Base-by-base conservation (phyloP, 176 grass and related monocot species). In the Phoenix dactylifera region DNA sequence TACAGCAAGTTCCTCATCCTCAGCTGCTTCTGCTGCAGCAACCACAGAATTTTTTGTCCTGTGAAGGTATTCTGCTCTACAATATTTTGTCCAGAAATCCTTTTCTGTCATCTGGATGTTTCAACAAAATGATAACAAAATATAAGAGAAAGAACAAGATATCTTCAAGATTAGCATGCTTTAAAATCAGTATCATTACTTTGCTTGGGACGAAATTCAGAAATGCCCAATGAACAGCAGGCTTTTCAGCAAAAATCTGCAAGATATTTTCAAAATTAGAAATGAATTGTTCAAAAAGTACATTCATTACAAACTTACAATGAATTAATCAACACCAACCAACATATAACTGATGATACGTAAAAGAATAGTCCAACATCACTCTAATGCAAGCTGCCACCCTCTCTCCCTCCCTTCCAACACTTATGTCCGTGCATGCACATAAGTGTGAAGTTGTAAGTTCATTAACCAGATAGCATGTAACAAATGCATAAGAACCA, bases 171-270 rank as follows among this genome's bases (percentile, higher is more conserved):
- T 50, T 64, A 62, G 7, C n/a, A 44, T 14, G 35, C 35, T 44
- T 44, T 44, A 44, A 24, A 2, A 55, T 10, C 48, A 25, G 26
- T 48, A 15, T 50, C 72, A 17, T 56, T 85, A 88, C 92, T 75
- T 90, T 96, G 54, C 67, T 82, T 15, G 87, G 92, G 67, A 96
- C 92, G 24, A 63, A 84, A 72, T 87, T 67, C 52, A 96, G 79
- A 90, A 85, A 96, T 66, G 92, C 92, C 51, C 87, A 71, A 79
- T 84, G 92, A 35, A 96, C 87, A 61, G 92, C 87, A 77, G 92
- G 92, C 30, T 96, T 96, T 84, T 96, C 92, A 50, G 92, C 78
- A 80, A 96, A 96, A 80, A 90, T 96, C 92, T 96, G 80, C 50
- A 81, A 74, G 58, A 65, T 52, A 73, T 15, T n/a, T n/a, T 48